Evolutionary conservation across 2,329 filamentous ascomycete species (phyloP).

Genomic region (Chalaropsis ovoidea): DNA sequence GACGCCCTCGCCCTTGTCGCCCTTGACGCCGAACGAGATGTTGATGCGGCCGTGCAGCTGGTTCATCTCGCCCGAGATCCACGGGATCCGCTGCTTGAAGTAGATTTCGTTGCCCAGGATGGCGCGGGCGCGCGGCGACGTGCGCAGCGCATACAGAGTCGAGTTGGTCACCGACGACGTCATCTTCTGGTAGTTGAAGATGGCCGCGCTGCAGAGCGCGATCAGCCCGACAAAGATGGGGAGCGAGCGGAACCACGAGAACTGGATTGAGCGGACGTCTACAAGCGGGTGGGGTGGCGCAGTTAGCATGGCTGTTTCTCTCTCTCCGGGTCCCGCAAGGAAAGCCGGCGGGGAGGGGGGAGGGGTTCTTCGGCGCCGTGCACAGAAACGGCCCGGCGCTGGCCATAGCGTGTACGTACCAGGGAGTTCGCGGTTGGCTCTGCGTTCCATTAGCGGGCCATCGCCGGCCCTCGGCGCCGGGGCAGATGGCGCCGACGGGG

Average conservation of each 20-base stretch:
- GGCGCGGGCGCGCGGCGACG: conserved; percentile 61
- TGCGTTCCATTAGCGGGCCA: conserved; percentile 54
- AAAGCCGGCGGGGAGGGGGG: background rate
- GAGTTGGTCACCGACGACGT: conserved; percentile 78
- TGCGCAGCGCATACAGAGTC: conserved; percentile 84
- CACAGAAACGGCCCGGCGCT: too few relatives aligned
- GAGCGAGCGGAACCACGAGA: conserved; percentile 60
- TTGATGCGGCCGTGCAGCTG: conserved; percentile 86
- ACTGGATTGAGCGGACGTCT: conserved; percentile 39
- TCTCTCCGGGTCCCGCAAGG: background rate
- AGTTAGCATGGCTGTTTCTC: conserved; percentile 21
- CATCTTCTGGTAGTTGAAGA: conserved; percentile 99
- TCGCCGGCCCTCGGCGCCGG: conserved; percentile 49
- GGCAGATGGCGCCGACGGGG: conserved; percentile 34
- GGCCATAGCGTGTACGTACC: conserved; percentile 35
- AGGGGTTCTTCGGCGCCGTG: background rate
- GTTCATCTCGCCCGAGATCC: conserved; percentile 82
- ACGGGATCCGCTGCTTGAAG: conserved; percentile 67
- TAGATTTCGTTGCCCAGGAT: conserved; percentile 80
- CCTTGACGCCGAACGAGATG: conserved; percentile 77
- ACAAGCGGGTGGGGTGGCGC: background rate
- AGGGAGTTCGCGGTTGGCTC: conserved; percentile 56
- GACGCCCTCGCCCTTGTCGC: conserved; percentile 56
- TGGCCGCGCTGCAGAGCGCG: conserved; percentile 62
- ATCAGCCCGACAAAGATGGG: conserved; percentile 71